Conservation (phyloP, 768 basidiomycete species). For the Asterophora lycoperdoides region DNA sequence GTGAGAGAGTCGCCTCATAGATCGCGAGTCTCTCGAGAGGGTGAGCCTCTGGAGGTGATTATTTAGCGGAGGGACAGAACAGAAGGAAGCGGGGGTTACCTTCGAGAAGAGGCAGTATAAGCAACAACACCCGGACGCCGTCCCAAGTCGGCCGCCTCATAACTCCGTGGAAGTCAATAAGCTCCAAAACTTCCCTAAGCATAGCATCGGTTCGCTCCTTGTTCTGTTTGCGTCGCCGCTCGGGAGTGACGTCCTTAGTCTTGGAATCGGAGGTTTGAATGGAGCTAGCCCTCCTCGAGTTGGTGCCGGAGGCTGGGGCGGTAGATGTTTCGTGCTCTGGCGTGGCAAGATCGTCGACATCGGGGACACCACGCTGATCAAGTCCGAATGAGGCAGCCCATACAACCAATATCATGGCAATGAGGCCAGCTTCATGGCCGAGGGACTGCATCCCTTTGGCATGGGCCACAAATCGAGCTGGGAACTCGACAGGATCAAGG, state of each 20-base stretch:
- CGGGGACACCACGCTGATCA: constrained; percentile 68
- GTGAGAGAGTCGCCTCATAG: constrained; percentile 79
- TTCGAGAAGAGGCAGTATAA: constrained; percentile 80
- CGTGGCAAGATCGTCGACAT: constrained; percentile 21
- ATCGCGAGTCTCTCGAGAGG: constrained; percentile 54
- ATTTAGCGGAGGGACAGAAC: constrained; percentile 9
- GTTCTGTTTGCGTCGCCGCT: constrained; percentile 37
- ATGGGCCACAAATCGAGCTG: constrained; percentile 66
- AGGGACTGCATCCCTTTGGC: constrained; percentile 57
- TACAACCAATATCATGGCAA: constrained; percentile 75
- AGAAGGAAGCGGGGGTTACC: constrained; percentile 39
- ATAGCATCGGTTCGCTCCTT: constrained; percentile 61
- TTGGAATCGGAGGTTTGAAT: constrained; percentile 10
- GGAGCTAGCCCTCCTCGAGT: constrained; percentile 4
- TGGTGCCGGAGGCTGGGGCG: constrained; percentile 3
- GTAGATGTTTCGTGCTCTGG: constrained; percentile 18
- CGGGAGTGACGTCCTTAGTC: constrained; percentile 27
- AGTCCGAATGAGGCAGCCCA: constrained; percentile 92
- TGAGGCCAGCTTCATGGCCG: constrained; percentile 67
- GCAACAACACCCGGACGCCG: constrained; percentile 73
- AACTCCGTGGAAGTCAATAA: constrained; percentile 77
- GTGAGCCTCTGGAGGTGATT: constrained; percentile 36
- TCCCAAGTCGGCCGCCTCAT: constrained; percentile 84
- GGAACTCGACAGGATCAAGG: constrained; percentile 77
- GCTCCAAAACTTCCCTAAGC: constrained; percentile 69